Evolutionary conservation across 192 early-diverging fungal genomes (phyloP).

Genomic region (Gaertneriomyces sp.): DNA sequence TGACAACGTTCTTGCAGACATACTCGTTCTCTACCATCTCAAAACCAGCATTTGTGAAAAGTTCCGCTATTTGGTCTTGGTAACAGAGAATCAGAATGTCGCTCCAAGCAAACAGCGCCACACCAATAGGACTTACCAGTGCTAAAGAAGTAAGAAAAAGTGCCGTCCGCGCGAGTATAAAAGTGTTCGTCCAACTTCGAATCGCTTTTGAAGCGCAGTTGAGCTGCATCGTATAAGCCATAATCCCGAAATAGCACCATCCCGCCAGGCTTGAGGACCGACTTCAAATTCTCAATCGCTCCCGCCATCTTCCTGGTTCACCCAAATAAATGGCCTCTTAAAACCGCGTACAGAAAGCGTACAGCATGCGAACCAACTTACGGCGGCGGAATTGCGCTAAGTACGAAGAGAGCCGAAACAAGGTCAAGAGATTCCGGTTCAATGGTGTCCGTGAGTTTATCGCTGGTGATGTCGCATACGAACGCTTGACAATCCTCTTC

Average conservation of each 20-base stretch:
- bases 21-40: constrained; percentile 38
- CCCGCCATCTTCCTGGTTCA: constrained; percentile 26
- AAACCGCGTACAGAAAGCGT: neutral
- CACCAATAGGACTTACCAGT: constrained; percentile 10
- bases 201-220: constrained; percentile 50
- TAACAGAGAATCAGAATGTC: neutral
- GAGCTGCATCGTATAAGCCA: constrained; percentile 45
- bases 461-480: constrained; percentile 50
- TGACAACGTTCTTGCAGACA: constrained; percentile 45
- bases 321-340: neutral
- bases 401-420: constrained; percentile 45
- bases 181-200: constrained; percentile 42
- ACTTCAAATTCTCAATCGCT: constrained; percentile 38
- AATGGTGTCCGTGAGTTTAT: constrained; percentile 33
- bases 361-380: constrained; percentile 24
- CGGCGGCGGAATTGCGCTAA: constrained; percentile 53
- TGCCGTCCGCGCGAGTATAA: constrained; percentile 49
- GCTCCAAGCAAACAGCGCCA: neutral
- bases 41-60: constrained; percentile 42
- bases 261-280: constrained; percentile 48
- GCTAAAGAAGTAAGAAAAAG: constrained; percentile 51
- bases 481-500: constrained; percentile 39
- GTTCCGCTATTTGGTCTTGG: constrained; percentile 21
- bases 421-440: constrained; percentile 40
- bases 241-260: constrained; percentile 51